These are phyloP conservation scores for Hypoxylon sp. DNA, from an alignment of 2,329 filamentous ascomycete species.

Conservation along the genomic window DNA sequence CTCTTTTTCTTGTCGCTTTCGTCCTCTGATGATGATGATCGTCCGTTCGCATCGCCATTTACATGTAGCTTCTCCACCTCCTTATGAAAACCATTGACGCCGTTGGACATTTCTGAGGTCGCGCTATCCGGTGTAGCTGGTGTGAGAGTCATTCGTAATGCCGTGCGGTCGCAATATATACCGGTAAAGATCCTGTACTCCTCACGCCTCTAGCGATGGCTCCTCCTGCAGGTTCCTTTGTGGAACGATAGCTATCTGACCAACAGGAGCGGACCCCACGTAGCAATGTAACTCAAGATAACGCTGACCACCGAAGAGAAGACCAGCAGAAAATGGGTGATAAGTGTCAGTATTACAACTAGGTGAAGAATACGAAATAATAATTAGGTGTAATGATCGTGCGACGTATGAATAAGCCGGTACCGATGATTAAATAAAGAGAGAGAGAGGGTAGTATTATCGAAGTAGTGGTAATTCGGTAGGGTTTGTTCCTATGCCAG, in stretches of 20 bases:
- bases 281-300: constrained; percentile 31
- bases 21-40: constrained; percentile 53
- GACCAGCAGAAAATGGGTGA: constrained; percentile 1
- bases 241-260: constrained; percentile 21
- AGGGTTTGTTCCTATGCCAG: constrained; percentile 29
- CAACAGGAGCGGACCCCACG: constrained; percentile 32
- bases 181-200: constrained; percentile 10
- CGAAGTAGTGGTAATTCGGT: constrained; percentile 19
- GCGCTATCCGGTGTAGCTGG: constrained; percentile 51
- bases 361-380: constrained; percentile 1
- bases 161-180: constrained; percentile 22
- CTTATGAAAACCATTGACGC: constrained; percentile 53
- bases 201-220: constrained; percentile 18
- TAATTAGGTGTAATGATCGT: constrained; percentile 19
- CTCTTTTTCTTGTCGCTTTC: constrained; percentile 55
- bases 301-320: constrained; percentile 15
- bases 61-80: constrained; percentile 49
- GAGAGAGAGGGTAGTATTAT: constrained; percentile 26
- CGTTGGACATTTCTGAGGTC: constrained; percentile 54
- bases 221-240: constrained; percentile 15
- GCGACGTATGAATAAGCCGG: constrained; percentile 25
- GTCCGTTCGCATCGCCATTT: constrained; percentile 51
- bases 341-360: constrained; percentile 3
- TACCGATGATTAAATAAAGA: constrained; percentile 29
- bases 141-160: constrained; percentile 47